Percentiles rank a stretch among this genome's conserved stretches.
These are phyloP conservation scores for Moricandia moricandioides DNA, from an alignment of 345 rosid species.

Conservation along the genomic window DNA sequence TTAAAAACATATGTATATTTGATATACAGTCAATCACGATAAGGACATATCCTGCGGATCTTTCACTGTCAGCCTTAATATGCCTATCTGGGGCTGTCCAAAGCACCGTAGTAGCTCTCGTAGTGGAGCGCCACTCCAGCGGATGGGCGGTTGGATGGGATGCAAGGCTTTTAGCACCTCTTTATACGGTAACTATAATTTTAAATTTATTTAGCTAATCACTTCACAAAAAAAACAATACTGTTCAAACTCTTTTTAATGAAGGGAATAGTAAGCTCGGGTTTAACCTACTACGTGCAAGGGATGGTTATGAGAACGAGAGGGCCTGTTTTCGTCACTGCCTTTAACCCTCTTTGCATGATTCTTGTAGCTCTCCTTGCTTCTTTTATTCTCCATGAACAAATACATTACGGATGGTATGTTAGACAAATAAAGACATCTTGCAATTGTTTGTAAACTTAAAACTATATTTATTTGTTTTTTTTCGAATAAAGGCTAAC, in stretches of 20 bases:
- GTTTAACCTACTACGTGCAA: slow-evolving; percentile 72
- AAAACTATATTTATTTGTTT: neutral
- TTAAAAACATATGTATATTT: neutral
- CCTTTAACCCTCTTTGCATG: slow-evolving; percentile 82
- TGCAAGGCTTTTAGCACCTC: slow-evolving; percentile 62
- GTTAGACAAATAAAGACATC: neutral
- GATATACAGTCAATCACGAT: slow-evolving; percentile 52
- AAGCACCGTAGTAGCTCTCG: slow-evolving; percentile 48
- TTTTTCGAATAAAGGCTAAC: too few relatives aligned
- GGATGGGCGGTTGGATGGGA: slow-evolving; percentile 77
- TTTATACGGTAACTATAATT: slow-evolving; percentile 48
- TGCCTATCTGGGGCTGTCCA: slow-evolving; percentile 64
- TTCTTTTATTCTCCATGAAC: slow-evolving; percentile 54
- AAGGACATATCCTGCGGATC: slow-evolving; percentile 58
- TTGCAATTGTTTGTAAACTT: neutral
- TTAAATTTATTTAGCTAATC: neutral
- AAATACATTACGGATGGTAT: slow-evolving; percentile 68
- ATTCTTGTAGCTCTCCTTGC: slow-evolving; percentile 57
- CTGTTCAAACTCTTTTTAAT: neutral
- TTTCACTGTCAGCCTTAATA: slow-evolving; percentile 61
- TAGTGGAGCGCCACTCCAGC: slow-evolving; percentile 44
- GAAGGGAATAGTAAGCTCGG: slow-evolving; percentile 67
- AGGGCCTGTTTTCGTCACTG: slow-evolving; percentile 77
- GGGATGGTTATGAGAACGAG: slow-evolving; percentile 68
- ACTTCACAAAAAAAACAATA: neutral